A percentile compares a stretch with the other conserved stretches of the same genome.
Evolutionary conservation across 2,329 filamentous ascomycete species (phyloP).

Genomic region (Thielaviopsis punctulata): DNA sequence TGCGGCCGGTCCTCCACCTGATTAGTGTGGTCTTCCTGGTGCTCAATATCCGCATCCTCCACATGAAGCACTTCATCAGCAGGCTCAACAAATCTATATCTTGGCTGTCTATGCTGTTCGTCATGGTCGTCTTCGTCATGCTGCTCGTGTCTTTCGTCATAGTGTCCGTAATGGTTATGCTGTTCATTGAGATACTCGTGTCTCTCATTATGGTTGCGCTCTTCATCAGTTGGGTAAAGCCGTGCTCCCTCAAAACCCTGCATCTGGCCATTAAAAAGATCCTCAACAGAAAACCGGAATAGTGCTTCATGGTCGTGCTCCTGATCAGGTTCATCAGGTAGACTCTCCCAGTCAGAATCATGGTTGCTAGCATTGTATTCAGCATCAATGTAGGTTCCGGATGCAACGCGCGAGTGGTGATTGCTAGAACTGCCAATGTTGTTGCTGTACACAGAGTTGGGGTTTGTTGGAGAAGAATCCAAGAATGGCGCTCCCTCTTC

Average conservation of each 20-base stretch:
- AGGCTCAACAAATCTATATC: background rate
- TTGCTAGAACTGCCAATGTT: background rate
- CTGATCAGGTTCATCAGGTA: constrained; percentile 3
- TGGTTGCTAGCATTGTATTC: background rate
- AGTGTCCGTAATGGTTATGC: background rate
- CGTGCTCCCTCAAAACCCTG: background rate
- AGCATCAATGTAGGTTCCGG: background rate
- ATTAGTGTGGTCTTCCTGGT: background rate
- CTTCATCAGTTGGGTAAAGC: background rate
- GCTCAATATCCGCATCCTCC: constrained; percentile 7
- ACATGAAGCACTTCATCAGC: constrained; percentile 6
- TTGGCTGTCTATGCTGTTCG: background rate
- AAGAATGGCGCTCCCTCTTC: constrained; percentile 6
- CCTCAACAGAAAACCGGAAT: background rate
- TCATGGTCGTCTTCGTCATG: background rate
- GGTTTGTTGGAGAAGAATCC: constrained; percentile 8
- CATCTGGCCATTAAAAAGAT: constrained; percentile 6
- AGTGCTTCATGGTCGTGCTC: background rate
- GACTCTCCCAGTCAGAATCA: constrained; percentile 7
- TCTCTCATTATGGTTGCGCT: background rate
- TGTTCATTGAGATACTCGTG: background rate
- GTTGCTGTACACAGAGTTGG: constrained; percentile 2
- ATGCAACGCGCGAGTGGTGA: background rate
- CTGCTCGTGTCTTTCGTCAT: background rate
- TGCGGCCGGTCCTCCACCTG: background rate